Base-by-base conservation (phyloP, 345 rosid species). In the Boechera stricta region DNA sequence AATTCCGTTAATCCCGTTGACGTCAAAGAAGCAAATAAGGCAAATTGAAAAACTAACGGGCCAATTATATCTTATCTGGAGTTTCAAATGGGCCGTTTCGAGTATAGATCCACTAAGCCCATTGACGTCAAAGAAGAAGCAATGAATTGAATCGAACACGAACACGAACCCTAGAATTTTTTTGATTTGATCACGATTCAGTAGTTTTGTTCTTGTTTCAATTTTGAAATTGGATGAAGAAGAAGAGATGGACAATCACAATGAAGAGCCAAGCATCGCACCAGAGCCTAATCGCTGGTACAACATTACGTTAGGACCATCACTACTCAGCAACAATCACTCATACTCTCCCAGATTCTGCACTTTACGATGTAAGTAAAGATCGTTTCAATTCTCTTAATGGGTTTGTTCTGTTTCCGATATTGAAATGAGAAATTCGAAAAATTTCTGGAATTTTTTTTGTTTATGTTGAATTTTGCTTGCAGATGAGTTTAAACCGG, bases 401-500 rank as follows among this genome's bases (percentile, higher is more conserved):
- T 36, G 69, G 47, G 32, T 47, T 71, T 52, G 28, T 21, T 77
- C n/a, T 56, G 33, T 41, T 67, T 67, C 29, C 55, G 28, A 51
- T 31, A 60, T 10, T 29, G 13, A 28, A 28, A 1, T 44, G 28
- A 0, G 18, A 57, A 58, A 26, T 6, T n/a, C 12, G 26, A 15
- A 16, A 4, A 16, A 2, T 38, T 36, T 59, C 29, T 28, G 29
- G 29, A 28, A 21, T 21, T 21, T 21, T 21, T 21, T 21, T 21
- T 21, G 24, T 21, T 21, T 21, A 21, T 21, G 24, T 1, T 21
- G 24, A 28, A 28, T 28, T 4, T 48, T 42, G 58, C 60, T 68
- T 47, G 13, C 10, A 92, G 97, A 93, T 85, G 97, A 93, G 35
- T 93, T 90, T 77, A 89, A 88, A 82, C 98, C 97, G 1, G 94